phyloP scores from a whole-genome alignment of 305 asterid species.

The Fraxinus sp. region DNA sequence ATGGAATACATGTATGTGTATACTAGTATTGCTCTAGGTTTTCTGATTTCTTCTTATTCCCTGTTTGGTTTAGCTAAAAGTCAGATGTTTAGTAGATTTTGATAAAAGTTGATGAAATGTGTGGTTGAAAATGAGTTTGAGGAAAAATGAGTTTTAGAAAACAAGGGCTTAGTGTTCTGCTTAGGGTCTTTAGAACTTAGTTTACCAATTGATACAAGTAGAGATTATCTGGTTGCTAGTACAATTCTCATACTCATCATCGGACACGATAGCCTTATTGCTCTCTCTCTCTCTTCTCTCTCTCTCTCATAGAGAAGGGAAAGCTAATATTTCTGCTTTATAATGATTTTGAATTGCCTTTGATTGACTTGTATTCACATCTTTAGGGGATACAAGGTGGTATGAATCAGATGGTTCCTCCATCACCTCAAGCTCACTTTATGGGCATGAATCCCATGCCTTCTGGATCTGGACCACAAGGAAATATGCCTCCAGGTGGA shows the following conservation, averaged over 20 bases:
- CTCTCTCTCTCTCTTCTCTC: background rate
- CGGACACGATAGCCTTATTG: background rate
- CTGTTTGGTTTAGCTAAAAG: background rate
- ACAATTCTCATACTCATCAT: background rate
- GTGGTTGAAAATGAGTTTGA: background rate
- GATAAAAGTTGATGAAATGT: background rate
- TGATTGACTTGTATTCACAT: slow-evolving; percentile 6
- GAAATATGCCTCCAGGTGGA: slow-evolving; percentile 60
- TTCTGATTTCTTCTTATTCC: background rate
- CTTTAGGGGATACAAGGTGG: slow-evolving; percentile 67
- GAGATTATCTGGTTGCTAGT: background rate
- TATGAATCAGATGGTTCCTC: slow-evolving; percentile 85
- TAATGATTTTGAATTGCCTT: slow-evolving; percentile 20
- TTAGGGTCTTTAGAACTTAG: background rate
- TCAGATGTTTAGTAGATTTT: background rate
- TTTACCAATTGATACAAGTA: background rate
- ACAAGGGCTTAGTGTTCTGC: background rate
- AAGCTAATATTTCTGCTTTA: background rate
- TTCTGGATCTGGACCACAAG: slow-evolving; percentile 72
- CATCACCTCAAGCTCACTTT: slow-evolving; percentile 74
- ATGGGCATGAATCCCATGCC: slow-evolving; percentile 70
- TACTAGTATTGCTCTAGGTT: background rate
- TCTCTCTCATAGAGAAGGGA: background rate
- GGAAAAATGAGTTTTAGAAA: background rate
- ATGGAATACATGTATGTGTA: background rate